Evolutionary conservation across 768 basidiomycete species (phyloP).

Genomic region (Psilocybe sp.): DNA sequence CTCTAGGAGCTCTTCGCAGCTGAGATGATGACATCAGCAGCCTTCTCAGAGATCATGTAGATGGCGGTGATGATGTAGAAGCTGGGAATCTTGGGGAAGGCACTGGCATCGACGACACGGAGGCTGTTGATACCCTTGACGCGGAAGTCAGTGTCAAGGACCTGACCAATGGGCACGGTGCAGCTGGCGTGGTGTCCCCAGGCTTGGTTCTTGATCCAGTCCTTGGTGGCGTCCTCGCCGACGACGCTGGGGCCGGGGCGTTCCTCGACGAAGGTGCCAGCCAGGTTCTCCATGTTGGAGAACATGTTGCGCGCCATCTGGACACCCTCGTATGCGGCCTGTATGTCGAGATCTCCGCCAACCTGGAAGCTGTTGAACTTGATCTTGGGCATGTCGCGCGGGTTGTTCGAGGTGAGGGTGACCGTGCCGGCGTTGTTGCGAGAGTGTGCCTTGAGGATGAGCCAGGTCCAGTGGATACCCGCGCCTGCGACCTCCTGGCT

Average conservation of each 20-base stretch:
- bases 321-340: constrained; percentile 2
- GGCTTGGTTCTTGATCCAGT: constrained; percentile 4
- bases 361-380: neutral
- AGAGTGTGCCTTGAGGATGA: constrained; percentile 3
- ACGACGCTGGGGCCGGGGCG: neutral
- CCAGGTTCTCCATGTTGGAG: neutral
- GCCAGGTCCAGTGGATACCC: constrained; percentile 2
- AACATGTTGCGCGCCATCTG: constrained; percentile 5
- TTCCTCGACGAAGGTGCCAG: neutral
- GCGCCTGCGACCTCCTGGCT: neutral
- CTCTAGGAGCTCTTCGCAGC: neutral
- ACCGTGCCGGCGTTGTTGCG: constrained; percentile 4
- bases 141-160: neutral
- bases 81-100: constrained; percentile 3
- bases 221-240: neutral
- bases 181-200: constrained; percentile 5
- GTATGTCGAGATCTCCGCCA: neutral
- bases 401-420: constrained; percentile 1
- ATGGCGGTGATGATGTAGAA: constrained; percentile 2
- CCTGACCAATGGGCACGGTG: constrained; percentile 3
- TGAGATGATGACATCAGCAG: neutral
- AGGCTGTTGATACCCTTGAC: constrained; percentile 1
- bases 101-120: constrained; percentile 3
- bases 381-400: constrained; percentile 1
- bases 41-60: constrained; percentile 6